Evolutionary conservation across 352 stramenopile species (phyloP), one percentile per base, ranked within the genome.

Genomic region (Globisporangium paddicum): DNA sequence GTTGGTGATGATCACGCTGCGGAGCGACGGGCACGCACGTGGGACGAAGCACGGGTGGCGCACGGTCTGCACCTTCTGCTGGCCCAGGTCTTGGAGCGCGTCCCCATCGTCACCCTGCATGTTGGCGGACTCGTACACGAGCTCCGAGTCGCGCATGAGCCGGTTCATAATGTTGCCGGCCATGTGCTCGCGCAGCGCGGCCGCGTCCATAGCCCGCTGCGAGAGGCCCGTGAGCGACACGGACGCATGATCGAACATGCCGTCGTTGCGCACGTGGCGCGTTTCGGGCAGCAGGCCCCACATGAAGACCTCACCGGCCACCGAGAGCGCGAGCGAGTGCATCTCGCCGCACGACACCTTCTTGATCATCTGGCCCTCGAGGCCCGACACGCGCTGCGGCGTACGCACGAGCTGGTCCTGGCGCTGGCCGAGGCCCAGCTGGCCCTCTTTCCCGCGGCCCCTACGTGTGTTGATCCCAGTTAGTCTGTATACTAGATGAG

Each of bases 261-360:
- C 75, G 50, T 74, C 67, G 48, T 77, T 69, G 50, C 61, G 71
- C 14, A 78, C 59, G 37, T 82, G 70, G 32, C 66, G 62, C n/a
- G 60, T 74, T 55, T 89, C 76, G 1, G 82, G 83, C 0, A 93
- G 51, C 23, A 93, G 63, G 0, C 83, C 83, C 79, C 75, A 91
- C 77, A 90, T 85, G 55, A 90, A 90, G 13, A 93, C 75, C 35
- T 88, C 71, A 16, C 81, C 81, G 1, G 69, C 67, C 37, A 73
- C 60, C 4, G 66, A 79, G 48, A 87, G 64, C 18, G 79, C 79
- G 56, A 93, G 60, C 50, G 81, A 89, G 61, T 93, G 83, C 40
- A 82, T 83, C 56, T 93, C 82, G 8, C 83, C 83, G 38, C 81
- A 90, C 44, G 83, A 82, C 28, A 91, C 73, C 34, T 88, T 88